Percentiles rank a stretch among this genome's conserved stretches.
These are phyloP conservation scores for Pseudoturritis turrita DNA, from an alignment of 345 rosid genomes.

Conservation along the genomic window DNA sequence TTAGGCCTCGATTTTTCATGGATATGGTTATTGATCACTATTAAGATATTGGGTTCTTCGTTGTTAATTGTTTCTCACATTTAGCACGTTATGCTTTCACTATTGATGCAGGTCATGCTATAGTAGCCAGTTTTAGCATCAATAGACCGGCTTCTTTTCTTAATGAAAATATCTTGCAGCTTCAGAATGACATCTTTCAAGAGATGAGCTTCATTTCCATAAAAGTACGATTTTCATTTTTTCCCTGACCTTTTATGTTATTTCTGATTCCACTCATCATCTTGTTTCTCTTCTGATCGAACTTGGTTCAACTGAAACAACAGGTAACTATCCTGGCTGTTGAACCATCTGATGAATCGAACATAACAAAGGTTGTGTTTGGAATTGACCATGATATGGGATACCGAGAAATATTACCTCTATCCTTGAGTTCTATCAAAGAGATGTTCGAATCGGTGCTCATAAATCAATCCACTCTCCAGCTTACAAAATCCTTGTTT, in stretches of 20 bases:
- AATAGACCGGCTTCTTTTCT: constrained; percentile 53
- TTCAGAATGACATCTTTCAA: constrained; percentile 59
- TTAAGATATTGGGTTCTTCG: neutral
- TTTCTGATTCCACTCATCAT: neutral
- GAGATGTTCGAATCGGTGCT: constrained; percentile 55
- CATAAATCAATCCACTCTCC: constrained; percentile 45
- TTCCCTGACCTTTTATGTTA: neutral
- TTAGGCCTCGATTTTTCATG: neutral
- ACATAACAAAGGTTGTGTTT: constrained; percentile 70
- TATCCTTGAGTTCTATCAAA: constrained; percentile 54
- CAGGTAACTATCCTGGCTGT: constrained; percentile 71
- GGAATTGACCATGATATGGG: constrained; percentile 63
- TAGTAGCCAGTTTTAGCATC: constrained; percentile 69
- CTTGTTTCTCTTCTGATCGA: constrained; percentile 1
- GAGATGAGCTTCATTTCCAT: constrained; percentile 59
- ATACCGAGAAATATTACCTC: constrained; percentile 46
- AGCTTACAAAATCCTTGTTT: constrained; percentile 60
- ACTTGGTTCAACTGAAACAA: constrained; percentile 21
- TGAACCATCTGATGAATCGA: constrained; percentile 43
- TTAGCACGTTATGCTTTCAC: neutral
- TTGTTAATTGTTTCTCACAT: constrained; percentile 8
- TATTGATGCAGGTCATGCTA: constrained; percentile 63
- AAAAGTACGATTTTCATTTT: constrained; percentile 40
- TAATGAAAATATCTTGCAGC: constrained; percentile 54
- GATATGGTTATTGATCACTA: neutral